These are phyloP conservation scores for Cunninghamia lanceolata DNA, from an alignment of 75 land plant genomes.

Conservation along the genomic window DNA sequence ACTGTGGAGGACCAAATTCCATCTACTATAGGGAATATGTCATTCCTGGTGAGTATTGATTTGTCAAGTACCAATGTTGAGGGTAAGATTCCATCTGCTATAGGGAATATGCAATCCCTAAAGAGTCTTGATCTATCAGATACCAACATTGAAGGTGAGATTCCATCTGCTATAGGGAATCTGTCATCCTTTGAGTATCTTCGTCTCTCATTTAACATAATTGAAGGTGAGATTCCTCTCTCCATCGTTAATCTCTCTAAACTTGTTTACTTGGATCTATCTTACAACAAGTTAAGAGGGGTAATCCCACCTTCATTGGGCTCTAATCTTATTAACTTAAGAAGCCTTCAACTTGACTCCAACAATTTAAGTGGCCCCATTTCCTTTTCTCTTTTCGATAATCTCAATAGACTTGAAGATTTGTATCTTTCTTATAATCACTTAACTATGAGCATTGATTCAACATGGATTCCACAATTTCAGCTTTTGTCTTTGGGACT, in stretches of 20 bases:
- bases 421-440: conserved; percentile 17
- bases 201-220: not conserved
- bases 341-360: not conserved
- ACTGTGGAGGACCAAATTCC: not conserved
- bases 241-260: not conserved
- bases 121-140: too few species aligned
- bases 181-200: not conserved
- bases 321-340: not conserved
- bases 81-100: too few species aligned
- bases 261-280: not conserved
- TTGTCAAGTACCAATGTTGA: not conserved
- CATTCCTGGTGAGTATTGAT: not conserved
- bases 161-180: not conserved
- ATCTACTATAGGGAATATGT: not conserved
- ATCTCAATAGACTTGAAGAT: not conserved
- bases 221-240: not conserved
- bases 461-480: conserved; percentile 12
- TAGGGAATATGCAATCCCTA: too few species aligned
- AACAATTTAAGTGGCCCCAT: not conserved
- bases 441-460: not conserved
- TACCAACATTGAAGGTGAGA: not conserved
- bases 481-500: conserved; percentile 1
- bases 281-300: conserved; percentile 5
- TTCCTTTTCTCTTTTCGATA: not conserved
- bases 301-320: not conserved